phyloP scores from a whole-genome alignment of 129 eudicot genomes.

The Pulicaria dysenterica region DNA sequence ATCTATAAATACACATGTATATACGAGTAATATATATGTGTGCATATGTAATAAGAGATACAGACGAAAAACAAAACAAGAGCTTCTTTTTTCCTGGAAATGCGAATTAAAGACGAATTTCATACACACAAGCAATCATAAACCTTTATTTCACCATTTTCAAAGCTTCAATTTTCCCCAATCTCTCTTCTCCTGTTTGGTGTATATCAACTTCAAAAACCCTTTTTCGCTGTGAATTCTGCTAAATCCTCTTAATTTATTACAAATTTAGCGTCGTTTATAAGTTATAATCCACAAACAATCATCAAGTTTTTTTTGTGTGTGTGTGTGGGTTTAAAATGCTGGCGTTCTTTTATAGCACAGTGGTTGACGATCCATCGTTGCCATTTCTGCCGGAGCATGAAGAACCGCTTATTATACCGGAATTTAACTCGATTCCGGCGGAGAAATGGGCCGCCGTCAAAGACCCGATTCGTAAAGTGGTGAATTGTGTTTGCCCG shows the following conservation, averaged over 20 bases:
- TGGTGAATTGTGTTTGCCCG: constrained; percentile 45
- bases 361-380: constrained; percentile 22
- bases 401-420: background rate
- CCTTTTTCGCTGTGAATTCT: constrained; percentile 5
- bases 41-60: background rate
- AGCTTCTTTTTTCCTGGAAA: constrained; percentile 23
- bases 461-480: constrained; percentile 41
- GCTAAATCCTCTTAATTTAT: background rate
- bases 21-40: constrained; percentile 8
- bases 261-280: background rate
- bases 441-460: constrained; percentile 39
- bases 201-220: constrained; percentile 15
- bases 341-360: constrained; percentile 20
- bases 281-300: background rate
- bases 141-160: constrained; percentile 6
- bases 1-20: background rate
- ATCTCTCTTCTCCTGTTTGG: background rate
- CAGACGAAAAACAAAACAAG: too few relatives aligned
- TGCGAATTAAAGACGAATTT: constrained; percentile 15
- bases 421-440: constrained; percentile 41
- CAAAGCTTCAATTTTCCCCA: constrained; percentile 1
- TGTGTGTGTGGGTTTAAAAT: background rate
- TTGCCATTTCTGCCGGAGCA: background rate
- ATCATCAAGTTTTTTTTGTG: background rate
- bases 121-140: constrained; percentile 1